phyloP scores from a whole-genome alignment of 495 filamentous ascomycete genomes.

The Xanthoparmelia taractica region DNA sequence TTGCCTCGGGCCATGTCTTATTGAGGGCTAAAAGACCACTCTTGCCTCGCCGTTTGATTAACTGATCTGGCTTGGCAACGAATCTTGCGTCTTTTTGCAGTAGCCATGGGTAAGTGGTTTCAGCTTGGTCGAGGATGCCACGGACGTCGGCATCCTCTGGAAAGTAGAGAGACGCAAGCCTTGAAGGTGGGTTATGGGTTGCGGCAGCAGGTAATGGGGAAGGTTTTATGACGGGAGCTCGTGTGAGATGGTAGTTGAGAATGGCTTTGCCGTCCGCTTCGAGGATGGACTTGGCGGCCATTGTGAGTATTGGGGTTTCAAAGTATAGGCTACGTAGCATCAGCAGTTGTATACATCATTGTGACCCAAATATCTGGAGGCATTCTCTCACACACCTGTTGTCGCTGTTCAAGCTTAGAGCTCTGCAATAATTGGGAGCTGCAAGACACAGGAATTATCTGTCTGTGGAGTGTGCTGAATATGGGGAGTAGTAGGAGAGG shows the following conservation, averaged over 20 bases:
- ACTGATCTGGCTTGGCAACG: constrained; percentile 98
- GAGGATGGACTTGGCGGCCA: constrained; percentile 97
- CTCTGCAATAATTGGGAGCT: not conserved
- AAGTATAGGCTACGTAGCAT: constrained; percentile 3
- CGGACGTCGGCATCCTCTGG: constrained; percentile 75
- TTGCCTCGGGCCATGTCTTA: constrained; percentile 91
- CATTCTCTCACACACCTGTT: constrained; percentile 1
- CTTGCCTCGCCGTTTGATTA: constrained; percentile 99
- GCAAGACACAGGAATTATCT: not conserved
- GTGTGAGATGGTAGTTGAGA: constrained; percentile 99
- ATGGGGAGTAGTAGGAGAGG: not conserved
- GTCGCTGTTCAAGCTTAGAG: constrained; percentile 5
- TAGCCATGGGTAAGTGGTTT: constrained; percentile 92
- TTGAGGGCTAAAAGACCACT: constrained; percentile 93
- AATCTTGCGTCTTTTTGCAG: constrained; percentile 75
- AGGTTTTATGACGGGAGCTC: constrained; percentile 95
- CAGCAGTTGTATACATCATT: not conserved
- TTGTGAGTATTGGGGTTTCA: constrained; percentile 38
- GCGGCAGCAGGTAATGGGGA: constrained; percentile 77
- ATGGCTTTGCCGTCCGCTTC: constrained; percentile 99
- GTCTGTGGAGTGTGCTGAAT: not conserved
- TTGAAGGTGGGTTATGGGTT: constrained; percentile 87
- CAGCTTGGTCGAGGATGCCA: constrained; percentile 88
- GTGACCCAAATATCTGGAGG: not conserved
- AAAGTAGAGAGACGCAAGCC: constrained; percentile 89